Evolutionary conservation across 495 filamentous ascomycete species (phyloP).

Genomic region (Aspergillus cavernicola): DNA sequence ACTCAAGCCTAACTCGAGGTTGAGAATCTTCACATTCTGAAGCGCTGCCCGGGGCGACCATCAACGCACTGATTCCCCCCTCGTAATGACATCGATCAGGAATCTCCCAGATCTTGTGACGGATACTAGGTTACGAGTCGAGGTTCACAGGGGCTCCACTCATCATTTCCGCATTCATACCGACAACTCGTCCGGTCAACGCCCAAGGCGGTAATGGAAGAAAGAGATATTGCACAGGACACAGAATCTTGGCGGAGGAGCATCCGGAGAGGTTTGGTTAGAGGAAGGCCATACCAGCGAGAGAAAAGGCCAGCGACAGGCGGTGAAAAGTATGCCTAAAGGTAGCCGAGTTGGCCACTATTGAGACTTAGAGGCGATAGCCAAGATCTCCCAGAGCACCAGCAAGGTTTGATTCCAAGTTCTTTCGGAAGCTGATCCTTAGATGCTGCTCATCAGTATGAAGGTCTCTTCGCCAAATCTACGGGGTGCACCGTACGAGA

Average conservation of each 20-base stretch:
- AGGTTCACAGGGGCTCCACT: not conserved
- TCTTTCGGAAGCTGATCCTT: not conserved
- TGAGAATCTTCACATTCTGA: no score
- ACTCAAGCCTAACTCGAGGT: not conserved
- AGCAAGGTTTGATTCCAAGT: slow-evolving; percentile 7
- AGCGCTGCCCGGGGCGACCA: not conserved
- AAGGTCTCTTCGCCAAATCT: slow-evolving; percentile 25
- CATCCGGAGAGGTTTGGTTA: not conserved
- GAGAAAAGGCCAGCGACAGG: not conserved
- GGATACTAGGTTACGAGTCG: not conserved
- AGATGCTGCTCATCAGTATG: slow-evolving; percentile 7
- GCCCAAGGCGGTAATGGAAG: not conserved
- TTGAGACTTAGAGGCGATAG: slow-evolving; percentile 16
- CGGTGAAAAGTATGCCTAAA: not conserved
- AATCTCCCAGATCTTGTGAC: not conserved
- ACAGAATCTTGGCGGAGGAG: not conserved
- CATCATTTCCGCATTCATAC: not conserved
- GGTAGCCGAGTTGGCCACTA: not conserved
- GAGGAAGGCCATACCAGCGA: not conserved
- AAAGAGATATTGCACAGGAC: not conserved
- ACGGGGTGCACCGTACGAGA: slow-evolving; percentile 37
- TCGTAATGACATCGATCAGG: not conserved
- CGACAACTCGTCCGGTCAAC: not conserved
- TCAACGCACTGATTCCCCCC: not conserved
- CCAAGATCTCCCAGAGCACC: slow-evolving; percentile 14